Evolutionary conservation across 2,329 filamentous ascomycete species (phyloP), one percentile per base, ranked within the genome.

Genomic region (Paracorniculantispora psalliotae): DNA sequence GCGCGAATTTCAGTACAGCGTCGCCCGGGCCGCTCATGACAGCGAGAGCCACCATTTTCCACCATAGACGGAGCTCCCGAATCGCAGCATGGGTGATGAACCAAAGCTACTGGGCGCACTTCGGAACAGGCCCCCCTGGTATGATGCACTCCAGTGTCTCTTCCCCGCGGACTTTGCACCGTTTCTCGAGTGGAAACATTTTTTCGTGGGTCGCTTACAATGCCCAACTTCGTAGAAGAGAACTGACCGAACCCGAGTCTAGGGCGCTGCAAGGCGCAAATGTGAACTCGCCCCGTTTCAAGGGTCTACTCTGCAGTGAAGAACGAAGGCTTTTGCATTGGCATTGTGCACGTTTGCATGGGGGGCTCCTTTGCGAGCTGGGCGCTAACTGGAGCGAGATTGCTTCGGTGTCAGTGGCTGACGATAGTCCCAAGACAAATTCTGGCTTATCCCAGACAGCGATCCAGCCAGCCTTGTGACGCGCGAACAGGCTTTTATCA

Each of bases 11-110:
- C 28, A 35, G 41, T 30, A 51, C 30, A 21, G 21, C 47, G 19
- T 21, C 12, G 30, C 48, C 30, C 19, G 30, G 33, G 30, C 30
- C 6, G 30, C n/a, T n/a, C n/a, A n/a, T n/a, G n/a, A n/a, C n/a
- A n/a, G n/a, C n/a, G n/a, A n/a, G n/a, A n/a, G n/a, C n/a, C n/a
- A n/a, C n/a, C n/a, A n/a, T n/a, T n/a, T n/a, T n/a, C 41, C 43
- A 19, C 28, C 53, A 23, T 10, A 46, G 26, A 55, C 52, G 43
- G 53, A 56, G 53, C 3, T 23, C 37, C 44, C 53, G 33, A 48
- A 48, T 56, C 30, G 53, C 30, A 48, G 23, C 53, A 26, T 48
- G 43, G 30, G 53, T 56, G 53, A 56, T 56, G 48, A 48, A 56
- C n/a, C 13, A 55, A 17, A 12, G 39, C n/a, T 43, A 23, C 21